Conservation (phyloP, 2,329 filamentous ascomycete species). For the Keithomyces neogunnii region DNA sequence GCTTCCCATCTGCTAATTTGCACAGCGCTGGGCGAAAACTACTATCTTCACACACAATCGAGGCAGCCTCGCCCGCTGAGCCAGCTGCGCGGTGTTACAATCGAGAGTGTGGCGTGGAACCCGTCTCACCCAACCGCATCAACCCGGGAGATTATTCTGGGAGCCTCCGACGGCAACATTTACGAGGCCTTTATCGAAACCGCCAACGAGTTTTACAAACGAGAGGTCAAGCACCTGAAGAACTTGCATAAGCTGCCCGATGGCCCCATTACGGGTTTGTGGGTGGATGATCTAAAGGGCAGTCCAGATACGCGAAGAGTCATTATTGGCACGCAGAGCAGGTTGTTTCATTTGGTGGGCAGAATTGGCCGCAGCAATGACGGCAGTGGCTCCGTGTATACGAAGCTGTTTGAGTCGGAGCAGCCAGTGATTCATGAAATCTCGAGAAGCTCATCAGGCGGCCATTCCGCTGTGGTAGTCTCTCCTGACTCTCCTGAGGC, state of each 20-base stretch:
- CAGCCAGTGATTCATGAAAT: constrained; percentile 70
- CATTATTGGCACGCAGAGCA: constrained; percentile 68
- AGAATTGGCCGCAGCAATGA: constrained; percentile 68
- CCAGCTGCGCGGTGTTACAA: constrained; percentile 73
- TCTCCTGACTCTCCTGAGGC: constrained; percentile 63
- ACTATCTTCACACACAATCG: constrained; percentile 94
- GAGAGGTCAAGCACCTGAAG: constrained; percentile 89
- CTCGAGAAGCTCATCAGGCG: constrained; percentile 45
- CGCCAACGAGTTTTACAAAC: constrained; percentile 86
- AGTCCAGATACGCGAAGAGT: constrained; percentile 66
- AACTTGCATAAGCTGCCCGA: constrained; percentile 74
- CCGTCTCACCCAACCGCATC: constrained; percentile 86
- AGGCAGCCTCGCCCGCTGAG: constrained; percentile 76
- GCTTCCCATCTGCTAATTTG: constrained; percentile 90
- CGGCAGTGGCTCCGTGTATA: constrained; percentile 77
- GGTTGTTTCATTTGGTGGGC: constrained; percentile 74
- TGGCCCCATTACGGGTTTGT: constrained; percentile 76
- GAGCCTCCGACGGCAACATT: constrained; percentile 85
- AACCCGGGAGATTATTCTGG: constrained; percentile 87
- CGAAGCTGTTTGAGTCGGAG: constrained; percentile 80
- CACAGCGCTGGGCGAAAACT: constrained; percentile 89
- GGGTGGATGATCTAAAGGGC: constrained; percentile 66
- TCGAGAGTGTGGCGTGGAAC: constrained; percentile 92
- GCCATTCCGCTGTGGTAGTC: constrained; percentile 58
- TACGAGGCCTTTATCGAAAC: constrained; percentile 96